phyloP scores from a whole-genome alignment of 2,329 filamentous ascomycete species.

The Monosporascus cannonballus region DNA sequence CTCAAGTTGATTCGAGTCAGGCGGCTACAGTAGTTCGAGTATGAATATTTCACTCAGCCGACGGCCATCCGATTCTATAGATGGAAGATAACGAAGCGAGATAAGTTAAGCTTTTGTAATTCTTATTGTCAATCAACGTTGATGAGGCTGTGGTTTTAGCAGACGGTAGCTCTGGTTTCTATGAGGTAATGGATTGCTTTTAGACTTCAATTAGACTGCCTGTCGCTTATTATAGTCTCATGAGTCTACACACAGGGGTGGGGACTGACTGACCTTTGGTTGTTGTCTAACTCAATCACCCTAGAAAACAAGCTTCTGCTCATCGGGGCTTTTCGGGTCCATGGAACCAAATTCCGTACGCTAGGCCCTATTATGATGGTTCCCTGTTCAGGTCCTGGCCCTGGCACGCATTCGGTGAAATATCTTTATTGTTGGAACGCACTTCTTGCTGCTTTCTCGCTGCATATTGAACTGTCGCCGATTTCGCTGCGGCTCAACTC shows the following conservation, averaged over 20 bases:
- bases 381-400: not conserved
- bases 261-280: not conserved
- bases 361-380: not conserved
- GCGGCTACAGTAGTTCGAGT: too few species aligned
- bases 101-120: not conserved
- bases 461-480: not conserved
- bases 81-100: not conserved
- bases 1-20: too few species aligned
- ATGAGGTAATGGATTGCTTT: slow-evolving; percentile 2
- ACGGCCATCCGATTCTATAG: not conserved
- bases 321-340: not conserved
- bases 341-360: not conserved
- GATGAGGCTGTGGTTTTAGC: not conserved
- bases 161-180: not conserved
- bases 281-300: not conserved
- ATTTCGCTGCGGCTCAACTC: not conserved
- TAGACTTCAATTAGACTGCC: not conserved
- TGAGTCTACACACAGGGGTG: too few species aligned
- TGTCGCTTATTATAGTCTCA: not conserved
- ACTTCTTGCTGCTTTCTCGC: not conserved
- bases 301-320: not conserved
- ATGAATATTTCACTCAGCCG: too few species aligned
- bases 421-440: too few species aligned
- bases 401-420: too few species aligned
- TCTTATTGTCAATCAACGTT: not conserved